Base-by-base conservation (phyloP, 2,329 filamentous ascomycete species). In the Myriosclerotinia duriaeana region DNA sequence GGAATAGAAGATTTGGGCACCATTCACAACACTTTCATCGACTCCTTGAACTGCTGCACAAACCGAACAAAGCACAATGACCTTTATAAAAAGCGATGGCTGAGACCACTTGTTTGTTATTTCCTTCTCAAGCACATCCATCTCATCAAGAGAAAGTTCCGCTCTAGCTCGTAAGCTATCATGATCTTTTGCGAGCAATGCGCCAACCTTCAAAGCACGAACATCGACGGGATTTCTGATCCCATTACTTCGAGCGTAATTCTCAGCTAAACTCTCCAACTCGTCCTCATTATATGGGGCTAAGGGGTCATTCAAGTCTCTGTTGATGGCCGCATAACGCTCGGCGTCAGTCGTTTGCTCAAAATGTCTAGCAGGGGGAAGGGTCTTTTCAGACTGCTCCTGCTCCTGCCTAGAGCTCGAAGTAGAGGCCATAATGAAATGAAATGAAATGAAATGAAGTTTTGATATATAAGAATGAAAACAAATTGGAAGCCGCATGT, bases 21-120 rank as follows among this genome's bases (percentile, higher is more conserved):
- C 87, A 72, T 89, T 89, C 70, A 89, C 85, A 38, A 89, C 87
- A 0, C 87, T 89, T 77, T 90, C 86, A 75, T 90, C 87, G 69
- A 89, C 89, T 72, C 88, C 88, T 73, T 91, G 89, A 0, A 91
- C 89, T 34, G 87, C 87, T 20, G 89, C 89, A 53, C 84, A 88
- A 26, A 86, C 80, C n/a, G 86, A 89, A 72, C 87, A 90, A 46
- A 88, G 80, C 67, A 87, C 74, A 69, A 92, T 86, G 9, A 91
- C 82, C 40, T 30, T 52, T 14, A 48, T 11, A 11, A 61, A 52
- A 62, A 87, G 80, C 69, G 76, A 79, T 0, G 89, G 88, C 72
- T 92, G 89, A 7, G 83, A 84, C 89, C 89, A 92, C 68, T 86
- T 87, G 73, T 90, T 82, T 0, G 83, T 84, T 52, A 84, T 81